phyloP scores from a whole-genome alignment of 139 green algal species.

The Chlamydomonas sp. region DNA sequence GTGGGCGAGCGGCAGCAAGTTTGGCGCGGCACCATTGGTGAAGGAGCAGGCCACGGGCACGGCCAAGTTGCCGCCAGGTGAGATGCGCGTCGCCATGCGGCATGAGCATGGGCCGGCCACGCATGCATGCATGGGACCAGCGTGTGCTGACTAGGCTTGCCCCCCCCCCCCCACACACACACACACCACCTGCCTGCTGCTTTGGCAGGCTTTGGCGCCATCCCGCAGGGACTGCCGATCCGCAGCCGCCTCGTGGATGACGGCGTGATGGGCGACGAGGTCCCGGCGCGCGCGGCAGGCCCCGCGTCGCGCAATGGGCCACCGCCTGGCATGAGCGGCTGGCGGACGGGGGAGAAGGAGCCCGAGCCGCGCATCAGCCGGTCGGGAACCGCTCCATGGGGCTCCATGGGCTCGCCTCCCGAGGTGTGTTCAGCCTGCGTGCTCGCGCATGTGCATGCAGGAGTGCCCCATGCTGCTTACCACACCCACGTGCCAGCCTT shows the following conservation, averaged over 20 bases:
- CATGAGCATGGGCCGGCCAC: neutral
- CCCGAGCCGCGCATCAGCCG: neutral
- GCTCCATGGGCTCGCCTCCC: neutral
- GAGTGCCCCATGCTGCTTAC: no score
- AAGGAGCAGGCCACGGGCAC: neutral
- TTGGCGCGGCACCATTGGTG: no score
- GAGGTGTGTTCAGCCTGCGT: neutral
- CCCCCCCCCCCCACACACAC: neutral
- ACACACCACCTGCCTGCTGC: neutral
- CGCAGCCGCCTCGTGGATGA: slow-evolving; percentile 8
- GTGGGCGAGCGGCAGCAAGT: neutral
- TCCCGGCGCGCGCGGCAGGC: neutral
- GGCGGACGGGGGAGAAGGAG: neutral
- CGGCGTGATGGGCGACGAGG: neutral
- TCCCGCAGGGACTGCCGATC: neutral
- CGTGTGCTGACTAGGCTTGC: neutral
- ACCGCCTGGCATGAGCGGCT: neutral
- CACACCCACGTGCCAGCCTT: no score
- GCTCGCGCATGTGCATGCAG: no score
- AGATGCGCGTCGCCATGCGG: neutral
- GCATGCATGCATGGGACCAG: neutral
- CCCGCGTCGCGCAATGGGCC: neutral
- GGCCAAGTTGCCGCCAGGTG: neutral
- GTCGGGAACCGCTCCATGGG: neutral
- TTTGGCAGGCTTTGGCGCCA: neutral